These are phyloP conservation scores for Rhodotorula kratochvilovae DNA, from an alignment of 768 basidiomycete species.

Conservation along the genomic window DNA sequence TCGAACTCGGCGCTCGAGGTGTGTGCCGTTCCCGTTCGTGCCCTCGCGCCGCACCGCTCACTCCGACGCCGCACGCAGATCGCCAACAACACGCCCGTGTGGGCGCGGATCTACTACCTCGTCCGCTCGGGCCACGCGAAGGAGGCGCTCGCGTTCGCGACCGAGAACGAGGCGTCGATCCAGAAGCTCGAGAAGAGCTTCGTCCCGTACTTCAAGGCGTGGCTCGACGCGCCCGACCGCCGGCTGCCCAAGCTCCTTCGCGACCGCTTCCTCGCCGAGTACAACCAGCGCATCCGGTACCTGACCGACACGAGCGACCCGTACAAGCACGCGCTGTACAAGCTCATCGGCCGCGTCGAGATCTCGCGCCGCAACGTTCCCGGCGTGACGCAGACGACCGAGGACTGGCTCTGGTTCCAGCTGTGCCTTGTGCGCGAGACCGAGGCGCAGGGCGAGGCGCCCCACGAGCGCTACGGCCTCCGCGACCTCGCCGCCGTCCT, in stretches of 20 bases:
- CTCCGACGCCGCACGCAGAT: conserved; percentile 52
- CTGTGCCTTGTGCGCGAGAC: conserved; percentile 77
- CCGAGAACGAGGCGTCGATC: conserved; percentile 60
- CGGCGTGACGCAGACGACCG: conserved; percentile 82
- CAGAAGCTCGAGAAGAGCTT: conserved; percentile 77
- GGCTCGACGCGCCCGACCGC: conserved; percentile 74
- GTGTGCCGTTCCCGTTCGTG: conserved; percentile 34
- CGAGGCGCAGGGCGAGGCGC: conserved; percentile 57
- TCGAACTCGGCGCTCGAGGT: conserved; percentile 77
- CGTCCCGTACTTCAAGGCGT: conserved; percentile 71
- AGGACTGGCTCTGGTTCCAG: conserved; percentile 99
- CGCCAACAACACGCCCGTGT: conserved; percentile 78
- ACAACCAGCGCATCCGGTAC: conserved; percentile 74
- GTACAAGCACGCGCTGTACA: conserved; percentile 93
- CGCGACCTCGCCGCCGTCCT: conserved; percentile 47
- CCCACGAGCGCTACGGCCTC: conserved; percentile 54
- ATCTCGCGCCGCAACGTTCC: conserved; percentile 70
- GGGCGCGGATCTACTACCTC: conserved; percentile 91
- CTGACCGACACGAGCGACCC: conserved; percentile 75
- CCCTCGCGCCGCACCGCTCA: neutral
- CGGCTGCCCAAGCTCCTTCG: conserved; percentile 51
- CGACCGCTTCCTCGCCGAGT: conserved; percentile 62
- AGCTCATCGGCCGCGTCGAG: conserved; percentile 88
- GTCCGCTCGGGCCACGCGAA: conserved; percentile 74
- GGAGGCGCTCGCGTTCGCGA: conserved; percentile 74